phyloP scores from a whole-genome alignment of 2,329 filamentous ascomycete genomes.

The Fusarium anguioides region DNA sequence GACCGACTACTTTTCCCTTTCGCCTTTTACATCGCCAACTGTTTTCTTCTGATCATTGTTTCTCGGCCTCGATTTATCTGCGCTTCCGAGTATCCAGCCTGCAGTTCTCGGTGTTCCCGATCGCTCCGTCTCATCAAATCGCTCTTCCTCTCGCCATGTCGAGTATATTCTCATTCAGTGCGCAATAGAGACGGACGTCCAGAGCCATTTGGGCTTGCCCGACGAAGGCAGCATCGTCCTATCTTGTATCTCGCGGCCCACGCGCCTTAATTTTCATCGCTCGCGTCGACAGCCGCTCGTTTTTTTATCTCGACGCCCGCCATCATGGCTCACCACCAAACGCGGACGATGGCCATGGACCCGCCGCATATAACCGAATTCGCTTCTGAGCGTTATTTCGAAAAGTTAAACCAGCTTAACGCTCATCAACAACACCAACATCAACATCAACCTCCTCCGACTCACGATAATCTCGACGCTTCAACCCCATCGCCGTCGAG shows the following conservation, averaged over 20 bases:
- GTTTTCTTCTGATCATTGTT: not conserved
- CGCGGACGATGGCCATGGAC: slow-evolving; percentile 62
- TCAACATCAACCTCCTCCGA: slow-evolving; percentile 50
- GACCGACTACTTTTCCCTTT: slow-evolving; percentile 13
- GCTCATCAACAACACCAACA: slow-evolving; percentile 59
- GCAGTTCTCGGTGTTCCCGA: slow-evolving; percentile 29
- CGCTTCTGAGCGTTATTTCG: slow-evolving; percentile 72
- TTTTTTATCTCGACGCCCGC: slow-evolving; percentile 36
- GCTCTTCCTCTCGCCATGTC: slow-evolving; percentile 46
- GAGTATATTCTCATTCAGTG: slow-evolving; percentile 41
- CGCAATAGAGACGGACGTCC: slow-evolving; percentile 51
- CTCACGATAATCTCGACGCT: slow-evolving; percentile 35
- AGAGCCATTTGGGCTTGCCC: slow-evolving; percentile 46
- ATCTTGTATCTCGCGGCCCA: slow-evolving; percentile 10
- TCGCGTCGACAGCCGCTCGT: slow-evolving; percentile 30
- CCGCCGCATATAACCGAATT: slow-evolving; percentile 73
- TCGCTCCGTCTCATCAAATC: slow-evolving; percentile 26
- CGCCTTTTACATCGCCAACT: not conserved
- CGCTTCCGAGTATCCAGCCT: slow-evolving; percentile 6
- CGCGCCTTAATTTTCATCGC: slow-evolving; percentile 4
- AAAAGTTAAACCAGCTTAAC: slow-evolving; percentile 68
- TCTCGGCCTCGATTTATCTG: slow-evolving; percentile 6
- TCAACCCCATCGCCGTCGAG: slow-evolving; percentile 50
- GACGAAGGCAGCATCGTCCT: slow-evolving; percentile 38
- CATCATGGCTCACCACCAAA: slow-evolving; percentile 50